Conservation (phyloP, 1,139 yeast genomes). For the Magnusiomyces magnusii region DNA sequence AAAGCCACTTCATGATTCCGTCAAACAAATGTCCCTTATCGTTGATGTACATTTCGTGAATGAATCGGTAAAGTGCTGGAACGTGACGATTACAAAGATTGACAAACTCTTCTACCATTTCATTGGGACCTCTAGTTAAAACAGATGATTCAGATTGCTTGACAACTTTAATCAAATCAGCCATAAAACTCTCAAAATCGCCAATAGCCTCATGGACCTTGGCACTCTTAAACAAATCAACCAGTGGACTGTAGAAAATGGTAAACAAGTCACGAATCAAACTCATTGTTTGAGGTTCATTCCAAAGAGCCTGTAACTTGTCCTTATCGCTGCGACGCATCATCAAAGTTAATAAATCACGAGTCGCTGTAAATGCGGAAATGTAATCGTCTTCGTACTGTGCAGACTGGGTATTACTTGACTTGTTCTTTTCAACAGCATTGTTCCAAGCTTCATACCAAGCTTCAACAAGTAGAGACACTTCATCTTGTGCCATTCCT, state of each 20-base stretch:
- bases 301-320: slow-evolving; percentile 69
- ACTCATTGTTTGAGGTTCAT: slow-evolving; percentile 68
- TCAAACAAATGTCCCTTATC: slow-evolving; percentile 65
- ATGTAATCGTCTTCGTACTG: slow-evolving; percentile 20
- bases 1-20: slow-evolving; percentile 64
- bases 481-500: slow-evolving; percentile 4
- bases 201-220: slow-evolving; percentile 68
- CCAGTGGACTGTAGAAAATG: slow-evolving; percentile 77
- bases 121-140: slow-evolving; percentile 43
- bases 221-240: slow-evolving; percentile 66
- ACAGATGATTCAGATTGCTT: slow-evolving; percentile 43
- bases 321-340: slow-evolving; percentile 70
- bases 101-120: slow-evolving; percentile 59
- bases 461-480: slow-evolving; percentile 21
- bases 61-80: slow-evolving; percentile 58
- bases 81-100: slow-evolving; percentile 62
- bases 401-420: slow-evolving; percentile 9
- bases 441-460: slow-evolving; percentile 38
- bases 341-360: slow-evolving; percentile 56
- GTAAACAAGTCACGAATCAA: slow-evolving; percentile 66
- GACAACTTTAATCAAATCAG: slow-evolving; percentile 54
- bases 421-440: slow-evolving; percentile 22
- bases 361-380: slow-evolving; percentile 42
- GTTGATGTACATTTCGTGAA: slow-evolving; percentile 66
- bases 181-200: slow-evolving; percentile 64